Evolutionary conservation across 176 grass and related monocot genomes (phyloP), one percentile per base, ranked within the genome.

Genomic region (Cenchrus fungigraminus): DNA sequence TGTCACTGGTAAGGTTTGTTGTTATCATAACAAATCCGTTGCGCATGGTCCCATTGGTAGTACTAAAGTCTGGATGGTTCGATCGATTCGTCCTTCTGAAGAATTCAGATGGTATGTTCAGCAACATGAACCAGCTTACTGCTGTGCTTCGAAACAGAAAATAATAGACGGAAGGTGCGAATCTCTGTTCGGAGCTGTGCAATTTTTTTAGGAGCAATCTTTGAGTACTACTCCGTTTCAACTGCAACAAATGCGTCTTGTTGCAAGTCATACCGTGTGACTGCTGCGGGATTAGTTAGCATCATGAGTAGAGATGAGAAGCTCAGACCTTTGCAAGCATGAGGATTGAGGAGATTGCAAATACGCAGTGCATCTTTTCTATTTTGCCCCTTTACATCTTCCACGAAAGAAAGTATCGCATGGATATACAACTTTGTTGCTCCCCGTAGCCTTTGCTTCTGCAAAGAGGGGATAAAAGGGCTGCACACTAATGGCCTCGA

Each of bases 401-500:
- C 0, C 14, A 45, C 50, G 4, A 53, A 77, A 76, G 42, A 40
- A 37, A 9, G 10, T 53, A 10, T 71, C 71, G 8, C 54, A 31
- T 16, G 71, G 47, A 32, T 17, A 73, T 17, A 46, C 29, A 74
- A 19, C 50, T 51, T 54, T 55, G 28, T 54, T 31, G 37, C 45
- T 55, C 14, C 54, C 72, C 15, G 45, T 17, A 49, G 49, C 83
- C 83, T 82, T 86, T 90, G 78, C 44, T 32, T 69, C n/a, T 2
- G 16, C 68, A 51, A 28, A 78, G 72, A 53, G 77, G 58, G 53
- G 7, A 14, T 8, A 6, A 62, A 83, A 81, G 54, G 9, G 74
- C 56, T 67, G 49, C 37, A 19, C 14, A 34, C 50, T 31, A 44
- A 75, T 42, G 7, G 71, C 53, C 40, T 16, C 68, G 12, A 43